These are phyloP conservation scores for Cyclotella choctawhatcheeana DNA, from an alignment of 108 stramenopile genomes.

Conservation along the genomic window DNA sequence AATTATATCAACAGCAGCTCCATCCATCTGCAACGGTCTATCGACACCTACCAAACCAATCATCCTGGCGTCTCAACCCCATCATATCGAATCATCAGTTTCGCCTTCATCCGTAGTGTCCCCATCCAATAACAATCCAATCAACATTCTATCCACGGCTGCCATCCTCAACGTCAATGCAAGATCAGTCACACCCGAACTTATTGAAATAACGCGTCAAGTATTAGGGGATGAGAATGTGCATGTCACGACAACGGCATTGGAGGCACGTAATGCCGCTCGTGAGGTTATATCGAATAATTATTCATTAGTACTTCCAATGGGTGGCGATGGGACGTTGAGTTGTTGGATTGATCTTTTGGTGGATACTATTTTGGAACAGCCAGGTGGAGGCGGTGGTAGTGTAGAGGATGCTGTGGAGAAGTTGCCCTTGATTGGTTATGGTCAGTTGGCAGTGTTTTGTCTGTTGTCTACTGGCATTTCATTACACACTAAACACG, in stretches of 20 bases:
- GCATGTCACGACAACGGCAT: constrained; percentile 50
- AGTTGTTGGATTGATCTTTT: constrained; percentile 58
- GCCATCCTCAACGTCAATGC: constrained; percentile 72
- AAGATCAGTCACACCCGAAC: constrained; percentile 43
- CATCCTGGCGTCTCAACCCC: neutral
- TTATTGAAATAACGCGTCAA: constrained; percentile 40
- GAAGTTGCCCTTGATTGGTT: constrained; percentile 60
- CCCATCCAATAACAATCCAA: neutral
- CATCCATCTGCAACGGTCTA: neutral
- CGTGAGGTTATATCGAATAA: neutral
- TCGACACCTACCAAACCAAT: neutral
- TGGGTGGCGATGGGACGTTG: constrained; percentile 80
- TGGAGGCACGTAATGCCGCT: constrained; percentile 57
- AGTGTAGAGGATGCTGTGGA: constrained; percentile 39
- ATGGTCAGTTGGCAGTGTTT: too few relatives aligned
- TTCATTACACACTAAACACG: too few relatives aligned
- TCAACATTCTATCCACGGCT: constrained; percentile 28
- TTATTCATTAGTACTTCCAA: constrained; percentile 59
- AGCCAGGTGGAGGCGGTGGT: neutral
- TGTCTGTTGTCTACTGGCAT: too few relatives aligned
- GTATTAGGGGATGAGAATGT: constrained; percentile 18
- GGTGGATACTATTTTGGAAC: constrained; percentile 35
- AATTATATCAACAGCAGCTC: neutral
- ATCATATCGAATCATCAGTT: too few relatives aligned
- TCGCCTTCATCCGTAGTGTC: too few relatives aligned